phyloP scores from a whole-genome alignment of 345 rosid genomes.

The Eucalyptus cloeziana region DNA sequence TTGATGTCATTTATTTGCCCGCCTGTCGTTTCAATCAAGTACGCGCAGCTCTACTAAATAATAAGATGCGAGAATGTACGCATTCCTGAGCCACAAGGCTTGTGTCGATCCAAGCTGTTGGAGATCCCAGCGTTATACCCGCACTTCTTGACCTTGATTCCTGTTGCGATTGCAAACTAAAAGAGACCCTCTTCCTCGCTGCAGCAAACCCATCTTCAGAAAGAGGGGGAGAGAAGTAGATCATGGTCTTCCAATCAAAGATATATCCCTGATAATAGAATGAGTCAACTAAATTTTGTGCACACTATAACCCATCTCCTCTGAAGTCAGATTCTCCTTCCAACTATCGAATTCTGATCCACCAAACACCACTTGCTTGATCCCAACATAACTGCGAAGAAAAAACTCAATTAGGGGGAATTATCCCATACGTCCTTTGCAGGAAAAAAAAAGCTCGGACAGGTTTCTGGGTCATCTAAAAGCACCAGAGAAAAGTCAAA shows the following conservation, averaged over 20 bases:
- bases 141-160: background rate
- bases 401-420: background rate
- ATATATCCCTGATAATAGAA: background rate
- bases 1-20: background rate
- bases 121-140: background rate
- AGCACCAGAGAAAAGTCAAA: background rate
- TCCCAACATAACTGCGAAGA: slow-evolving; percentile 56
- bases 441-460: background rate
- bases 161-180: background rate
- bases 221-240: background rate
- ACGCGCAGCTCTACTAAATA: background rate
- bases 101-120: background rate
- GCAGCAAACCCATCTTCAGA: background rate
- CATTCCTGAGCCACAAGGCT: background rate
- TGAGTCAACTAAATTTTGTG: slow-evolving; percentile 43
- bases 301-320: slow-evolving; percentile 58
- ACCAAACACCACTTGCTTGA: slow-evolving; percentile 81
- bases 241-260: background rate
- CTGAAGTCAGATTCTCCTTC: slow-evolving; percentile 64
- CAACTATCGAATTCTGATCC: slow-evolving; percentile 76
- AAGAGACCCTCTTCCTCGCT: background rate
- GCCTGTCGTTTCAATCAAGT: background rate
- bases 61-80: background rate
- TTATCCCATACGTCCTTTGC: background rate
- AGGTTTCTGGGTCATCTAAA: background rate